Evolutionary conservation across 805 yeast species (phyloP), one percentile per base, ranked within the genome.

Genomic region (Candida methanosorbosa): DNA sequence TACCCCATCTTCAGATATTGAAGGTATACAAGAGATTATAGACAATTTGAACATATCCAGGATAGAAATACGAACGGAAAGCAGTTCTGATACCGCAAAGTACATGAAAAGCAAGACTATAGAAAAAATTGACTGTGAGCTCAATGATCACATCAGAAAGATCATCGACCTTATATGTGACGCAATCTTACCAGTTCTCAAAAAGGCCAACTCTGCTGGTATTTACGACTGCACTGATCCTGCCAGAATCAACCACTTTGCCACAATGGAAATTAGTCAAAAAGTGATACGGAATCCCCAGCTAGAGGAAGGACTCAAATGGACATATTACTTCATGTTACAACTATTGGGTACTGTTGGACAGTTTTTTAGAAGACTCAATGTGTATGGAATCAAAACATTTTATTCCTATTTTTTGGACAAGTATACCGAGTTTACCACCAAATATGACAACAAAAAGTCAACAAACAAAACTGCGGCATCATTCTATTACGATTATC

Each of bases 1-100:
- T 1, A 92, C 99, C 0, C 99, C 99, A 0, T 92, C 96, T 0
- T 67, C 94, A 1, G 81, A 81, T 39, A 70, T 85, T 2, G 94
- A 83, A 38, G 84, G 90, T 2, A 94, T 94, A 0, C 97, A 94
- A 54, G 80, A 75, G 31, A 81, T 92, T 19, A 77, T 92, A 1
- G 70, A 73, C 37, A 85, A 84, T 46, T 59, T 92, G 39, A 57
- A 59, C 19, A 82, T 92, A 1, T 79, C 96, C 0, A 68, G 68
- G 36, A 77, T 87, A 29, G 97, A 90, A 52, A 75, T 88, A 16
- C 64, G 97, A 39, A 82, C 96, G 0, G 97, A 92, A 50, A 72
- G 72, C 25, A 80, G 92, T 43, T 65, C 75, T 14, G 97, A 94
- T 53, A 80, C 86, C 9, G 61, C 64, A n/a, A 77, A 70, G 49